Evolutionary conservation across 805 yeast genomes (phyloP), one percentile per base, ranked within the genome.

Genomic region (Cyberlindnera mrakii): DNA sequence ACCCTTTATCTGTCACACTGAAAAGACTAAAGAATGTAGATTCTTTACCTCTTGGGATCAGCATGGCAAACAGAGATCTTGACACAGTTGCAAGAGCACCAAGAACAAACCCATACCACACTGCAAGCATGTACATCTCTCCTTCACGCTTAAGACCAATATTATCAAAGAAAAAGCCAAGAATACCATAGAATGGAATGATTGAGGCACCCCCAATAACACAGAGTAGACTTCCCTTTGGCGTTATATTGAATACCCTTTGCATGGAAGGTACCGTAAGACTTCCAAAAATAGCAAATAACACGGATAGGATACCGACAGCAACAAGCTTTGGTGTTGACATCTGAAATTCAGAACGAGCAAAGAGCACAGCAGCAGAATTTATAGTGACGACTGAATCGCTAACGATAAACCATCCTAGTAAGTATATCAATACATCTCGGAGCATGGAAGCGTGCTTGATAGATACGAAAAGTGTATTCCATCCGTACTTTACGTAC

Each of bases 1-100:
- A 80, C 3, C 93, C 91, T 55, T 85, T 85, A 60, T 85, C 93
- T 1, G 95, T 85, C 33, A 85, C 78, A 33, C 85, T 75, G 60
- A 80, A 85, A 35, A 85, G 65, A 13, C 91, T 82, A 62, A 85
- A 85, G 56, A 84, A 85, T 6, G 82, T 77, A 3, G 83, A 77
- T 55, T 85, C 95, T 52, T 76, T 78, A 6, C 93, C 93, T 37
- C 66, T 70, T 16, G 95, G 95, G 35, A 85, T 82, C 41, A 85
- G 70, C 55, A 82, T 59, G 29, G 85, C 73, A 58, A 78, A 85
- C 4, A 82, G 65, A 1, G 89, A 79, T 38, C 93, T 69, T 23
- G 88, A 75, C 1, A 81, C 69, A 0, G 91, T 81, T 8, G 84
- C 73, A 19, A 85, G 62, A 0, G 89, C 89, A 25, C 95, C 95